Evolutionary conservation across 2,329 filamentous ascomycete genomes (phyloP).

Genomic region (Colletotrichum phormii): DNA sequence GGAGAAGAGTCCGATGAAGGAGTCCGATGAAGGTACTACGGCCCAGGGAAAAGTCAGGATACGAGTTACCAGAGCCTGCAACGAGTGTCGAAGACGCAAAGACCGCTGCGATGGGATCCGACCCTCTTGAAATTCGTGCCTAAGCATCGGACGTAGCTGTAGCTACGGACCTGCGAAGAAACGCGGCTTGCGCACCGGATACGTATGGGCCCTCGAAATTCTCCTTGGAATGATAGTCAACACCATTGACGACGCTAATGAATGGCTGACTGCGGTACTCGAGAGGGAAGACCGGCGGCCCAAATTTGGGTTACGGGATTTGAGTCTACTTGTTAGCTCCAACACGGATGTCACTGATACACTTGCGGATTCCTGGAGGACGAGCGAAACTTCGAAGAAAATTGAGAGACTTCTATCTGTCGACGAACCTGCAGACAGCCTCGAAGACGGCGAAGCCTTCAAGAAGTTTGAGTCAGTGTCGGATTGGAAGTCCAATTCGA

Average conservation of each 20-base stretch:
- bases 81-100: slow-evolving; percentile 21
- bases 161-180: slow-evolving; percentile 28
- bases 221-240: slow-evolving; percentile 26
- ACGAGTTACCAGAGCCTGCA: slow-evolving; percentile 21
- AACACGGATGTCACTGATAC: background rate
- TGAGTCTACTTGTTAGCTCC: background rate
- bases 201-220: slow-evolving; percentile 22
- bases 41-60: background rate
- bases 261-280: slow-evolving; percentile 1
- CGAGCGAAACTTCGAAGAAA: slow-evolving; percentile 2
- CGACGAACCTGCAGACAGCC: slow-evolving; percentile 2
- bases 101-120: slow-evolving; percentile 17
- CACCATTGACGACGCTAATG: slow-evolving; percentile 12
- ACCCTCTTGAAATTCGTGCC: slow-evolving; percentile 1
- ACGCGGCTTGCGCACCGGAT: slow-evolving; percentile 29
- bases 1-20: no score
- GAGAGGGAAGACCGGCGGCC: background rate
- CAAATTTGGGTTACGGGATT: background rate
- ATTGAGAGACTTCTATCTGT: background rate
- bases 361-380: slow-evolving; percentile 20
- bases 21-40: no score
- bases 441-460: slow-evolving; percentile 16
- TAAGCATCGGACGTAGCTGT: slow-evolving; percentile 39
- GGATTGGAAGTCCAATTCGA: no score
- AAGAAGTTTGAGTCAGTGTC: background rate